A percentile compares a stretch with the other conserved stretches of the same genome.
Conservation (phyloP, 2,329 filamentous ascomycete genomes). For the Apiospora phragmitis region DNA sequence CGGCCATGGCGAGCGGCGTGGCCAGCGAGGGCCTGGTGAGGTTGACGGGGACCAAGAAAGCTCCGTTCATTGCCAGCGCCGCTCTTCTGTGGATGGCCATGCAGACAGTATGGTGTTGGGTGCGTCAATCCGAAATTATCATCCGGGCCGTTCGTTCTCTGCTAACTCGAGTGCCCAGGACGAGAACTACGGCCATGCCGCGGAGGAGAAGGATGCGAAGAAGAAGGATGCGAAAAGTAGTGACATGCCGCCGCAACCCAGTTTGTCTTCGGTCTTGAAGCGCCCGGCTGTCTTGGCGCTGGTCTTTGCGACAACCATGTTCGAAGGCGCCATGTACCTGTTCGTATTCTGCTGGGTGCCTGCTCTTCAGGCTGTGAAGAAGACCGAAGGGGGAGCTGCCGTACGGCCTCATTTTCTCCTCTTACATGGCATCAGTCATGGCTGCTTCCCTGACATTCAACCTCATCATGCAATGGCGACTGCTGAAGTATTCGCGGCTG, state of each 20-base stretch:
- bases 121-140: conserved; percentile 28
- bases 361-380: conserved; percentile 46
- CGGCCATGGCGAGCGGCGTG: conserved; percentile 55
- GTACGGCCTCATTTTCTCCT: conserved; percentile 29
- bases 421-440: conserved; percentile 32
- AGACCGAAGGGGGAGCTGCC: conserved; percentile 29
- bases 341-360: conserved; percentile 65
- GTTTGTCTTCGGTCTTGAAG: conserved; percentile 28
- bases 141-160: not conserved
- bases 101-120: conserved; percentile 49
- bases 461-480: conserved; percentile 31
- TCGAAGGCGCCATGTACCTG: conserved; percentile 63
- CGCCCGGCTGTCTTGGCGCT: conserved; percentile 53
- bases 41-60: conserved; percentile 46
- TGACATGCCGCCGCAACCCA: conserved; percentile 8
- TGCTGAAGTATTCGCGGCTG: conserved; percentile 36
- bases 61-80: conserved; percentile 52
- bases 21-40: conserved; percentile 52
- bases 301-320: conserved; percentile 53
- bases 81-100: conserved; percentile 43
- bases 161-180: conserved; percentile 17
- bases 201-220: conserved; percentile 9
- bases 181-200: conserved; percentile 23
- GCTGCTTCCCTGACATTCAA: conserved; percentile 30
- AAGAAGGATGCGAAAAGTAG: not conserved